Base-by-base conservation (phyloP, 495 filamentous ascomycete species). In the Trichoderma parareesei region DNA sequence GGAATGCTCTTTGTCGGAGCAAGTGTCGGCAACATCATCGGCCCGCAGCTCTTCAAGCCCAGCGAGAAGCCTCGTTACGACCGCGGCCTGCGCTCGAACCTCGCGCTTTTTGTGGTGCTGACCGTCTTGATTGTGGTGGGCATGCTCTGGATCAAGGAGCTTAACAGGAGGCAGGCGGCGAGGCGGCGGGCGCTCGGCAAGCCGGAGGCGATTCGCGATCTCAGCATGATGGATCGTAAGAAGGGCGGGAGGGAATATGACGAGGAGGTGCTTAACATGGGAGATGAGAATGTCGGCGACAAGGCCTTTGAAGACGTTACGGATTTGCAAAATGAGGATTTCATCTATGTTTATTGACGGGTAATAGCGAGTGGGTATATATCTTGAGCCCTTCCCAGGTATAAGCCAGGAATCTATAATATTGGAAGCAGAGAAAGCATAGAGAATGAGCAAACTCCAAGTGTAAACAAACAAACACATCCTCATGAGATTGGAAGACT, bases 1-100 rank as follows among this genome's bases (percentile, higher is more conserved):
- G 83, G 75, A 62, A 76, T 86, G 11, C 69, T 87, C 16, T 80
- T 85, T 64, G 74, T 87, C 40, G 85, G 85, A 8, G 81, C 84
- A 62, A 83, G 79, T 64, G 79, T 79, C 61, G 85, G 85, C 60
- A 87, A 87, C 69, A 79, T 87, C 68, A 63, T 82, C 49, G 71
- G 68, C 9, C 82, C 83, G 1, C 77, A 81, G 64, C 72, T 84
- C 0, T 87, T 80, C 67, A 82, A 78, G 11, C 80, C 84, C 0
- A 76, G 71, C 9, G 82, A 88, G 60, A 79, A 77, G 16, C 84
- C 85, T 3, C 69, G 76, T 11, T 88, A 88, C 63, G 67, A 71
- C 9, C 74, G 81, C 42, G 85, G 84, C 35, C 72, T 88, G 14
- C 70, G 76, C 27, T 80, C 83, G 8, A 84, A 84, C 65, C 78